Evolutionary conservation across 2,329 filamentous ascomycete genomes (phyloP).

Genomic region (Aureobasidium sp.): DNA sequence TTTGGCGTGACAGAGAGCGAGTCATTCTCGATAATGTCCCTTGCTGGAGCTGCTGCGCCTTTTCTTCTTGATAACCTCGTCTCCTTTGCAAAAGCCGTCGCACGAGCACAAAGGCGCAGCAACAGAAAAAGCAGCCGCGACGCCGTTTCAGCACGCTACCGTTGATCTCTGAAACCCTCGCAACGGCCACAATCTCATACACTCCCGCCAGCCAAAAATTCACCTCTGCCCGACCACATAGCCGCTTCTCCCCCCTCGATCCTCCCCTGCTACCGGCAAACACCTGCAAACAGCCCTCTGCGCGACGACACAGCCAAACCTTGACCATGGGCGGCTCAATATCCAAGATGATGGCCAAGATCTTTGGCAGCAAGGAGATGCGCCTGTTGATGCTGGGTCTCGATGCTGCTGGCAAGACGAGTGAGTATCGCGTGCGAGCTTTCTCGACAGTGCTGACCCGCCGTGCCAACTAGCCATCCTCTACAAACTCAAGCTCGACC

Average conservation of each 20-base stretch:
- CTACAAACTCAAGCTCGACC: slow-evolving; percentile 99
- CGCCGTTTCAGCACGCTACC: slow-evolving; percentile 11
- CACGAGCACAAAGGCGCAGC: background rate
- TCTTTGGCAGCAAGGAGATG: slow-evolving; percentile 99
- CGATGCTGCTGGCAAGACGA: slow-evolving; percentile 97
- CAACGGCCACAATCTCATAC: background rate
- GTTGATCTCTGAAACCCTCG: slow-evolving; percentile 8
- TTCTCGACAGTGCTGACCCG: background rate
- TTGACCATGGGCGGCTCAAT: slow-evolving; percentile 77
- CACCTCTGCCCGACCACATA: background rate
- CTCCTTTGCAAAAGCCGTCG: background rate
- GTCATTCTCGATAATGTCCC: background rate
- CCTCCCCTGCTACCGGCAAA: background rate
- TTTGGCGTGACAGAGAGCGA: background rate
- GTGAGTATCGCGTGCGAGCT: slow-evolving; percentile 30
- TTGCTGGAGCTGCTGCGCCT: background rate
- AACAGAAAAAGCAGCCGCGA: background rate
- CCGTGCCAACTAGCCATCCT: slow-evolving; percentile 59
- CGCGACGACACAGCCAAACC: background rate
- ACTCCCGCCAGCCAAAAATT: background rate
- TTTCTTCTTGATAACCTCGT: background rate
- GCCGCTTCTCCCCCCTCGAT: background rate
- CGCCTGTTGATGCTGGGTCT: slow-evolving; percentile 94
- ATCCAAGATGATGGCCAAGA: slow-evolving; percentile 96
- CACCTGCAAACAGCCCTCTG: background rate